Conservation (phyloP, 2,329 filamentous ascomycete genomes). For the Atkinsonella texensis region DNA sequence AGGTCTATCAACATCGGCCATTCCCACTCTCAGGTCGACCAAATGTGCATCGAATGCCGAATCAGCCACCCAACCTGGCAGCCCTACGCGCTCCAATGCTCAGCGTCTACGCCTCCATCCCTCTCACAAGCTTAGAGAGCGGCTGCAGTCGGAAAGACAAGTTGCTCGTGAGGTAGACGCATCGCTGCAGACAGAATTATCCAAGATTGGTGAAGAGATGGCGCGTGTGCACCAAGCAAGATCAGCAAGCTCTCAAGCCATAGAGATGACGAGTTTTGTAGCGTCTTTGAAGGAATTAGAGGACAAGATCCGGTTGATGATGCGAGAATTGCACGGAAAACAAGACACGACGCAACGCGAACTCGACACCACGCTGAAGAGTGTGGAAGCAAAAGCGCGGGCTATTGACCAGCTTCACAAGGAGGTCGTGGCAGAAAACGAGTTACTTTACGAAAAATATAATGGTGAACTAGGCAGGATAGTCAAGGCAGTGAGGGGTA, state of each 20-base stretch:
- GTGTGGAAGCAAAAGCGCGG: conserved; percentile 66
- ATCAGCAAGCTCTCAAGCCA: conserved; percentile 14
- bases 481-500: conserved; percentile 59
- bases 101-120: conserved; percentile 56
- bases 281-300: conserved; percentile 55
- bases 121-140: conserved; percentile 68
- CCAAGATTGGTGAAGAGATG: conserved; percentile 72
- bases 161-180: conserved; percentile 59
- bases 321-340: conserved; percentile 47
- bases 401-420: conserved; percentile 83
- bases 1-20: conserved; percentile 40
- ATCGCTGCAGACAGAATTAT: conserved; percentile 61
- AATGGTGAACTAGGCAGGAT: conserved; percentile 84
- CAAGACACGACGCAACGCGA: conserved; percentile 57
- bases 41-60: conserved; percentile 16
- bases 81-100: conserved; percentile 20
- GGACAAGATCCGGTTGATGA: conserved; percentile 46
- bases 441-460: conserved; percentile 82
- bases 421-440: conserved; percentile 80
- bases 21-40: conserved; percentile 38
- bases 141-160: conserved; percentile 70
- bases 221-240: conserved; percentile 35
- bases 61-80: conserved; percentile 12
- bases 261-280: conserved; percentile 17
- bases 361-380: conserved; percentile 57